Conservation (phyloP, 441 rosid species). For the Pelargonium myrrhifolium region DNA sequence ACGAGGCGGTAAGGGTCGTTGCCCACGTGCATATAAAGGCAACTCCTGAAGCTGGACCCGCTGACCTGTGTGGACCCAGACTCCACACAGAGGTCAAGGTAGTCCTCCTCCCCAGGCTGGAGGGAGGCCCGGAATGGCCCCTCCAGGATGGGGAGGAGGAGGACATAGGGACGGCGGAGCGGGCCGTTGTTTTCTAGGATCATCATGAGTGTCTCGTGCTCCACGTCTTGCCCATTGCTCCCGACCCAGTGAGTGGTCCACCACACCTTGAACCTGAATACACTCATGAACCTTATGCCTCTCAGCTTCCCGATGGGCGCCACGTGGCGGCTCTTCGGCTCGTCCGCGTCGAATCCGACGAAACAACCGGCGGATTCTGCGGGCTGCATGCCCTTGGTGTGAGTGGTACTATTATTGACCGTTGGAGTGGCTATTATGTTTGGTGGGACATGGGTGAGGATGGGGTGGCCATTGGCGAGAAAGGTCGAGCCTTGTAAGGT, state of each 20-base stretch:
- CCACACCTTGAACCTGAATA: conserved; percentile 38
- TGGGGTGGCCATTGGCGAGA: conserved; percentile 26
- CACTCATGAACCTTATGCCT: conserved; percentile 25
- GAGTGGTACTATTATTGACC: no score
- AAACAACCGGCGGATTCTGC: conserved; percentile 18
- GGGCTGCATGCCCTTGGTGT: conserved; percentile 6
- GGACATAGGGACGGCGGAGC: conserved; percentile 20
- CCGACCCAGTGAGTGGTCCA: conserved; percentile 38
- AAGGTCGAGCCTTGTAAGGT: conserved; percentile 18
- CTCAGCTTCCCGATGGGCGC: conserved; percentile 24
- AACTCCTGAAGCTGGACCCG: conserved; percentile 16
- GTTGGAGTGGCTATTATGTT: conserved; percentile 21
- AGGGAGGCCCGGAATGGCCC: conserved; percentile 23
- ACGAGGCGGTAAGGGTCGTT: conserved; percentile 20
- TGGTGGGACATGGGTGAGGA: conserved; percentile 26
- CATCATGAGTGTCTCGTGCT: conserved; percentile 32
- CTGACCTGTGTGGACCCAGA: conserved; percentile 16
- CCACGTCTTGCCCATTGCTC: conserved; percentile 23
- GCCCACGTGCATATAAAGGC: conserved; percentile 16
- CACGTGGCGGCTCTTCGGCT: conserved; percentile 20
- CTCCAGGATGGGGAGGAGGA: conserved; percentile 23
- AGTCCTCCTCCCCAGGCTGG: conserved; percentile 18
- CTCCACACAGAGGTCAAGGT: conserved; percentile 22
- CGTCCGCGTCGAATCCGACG: conserved; percentile 21
- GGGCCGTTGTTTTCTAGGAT: conserved; percentile 21